Evolutionary conservation across 2,329 filamentous ascomycete species (phyloP).

Genomic region (Cladobotryum mycophilum): DNA sequence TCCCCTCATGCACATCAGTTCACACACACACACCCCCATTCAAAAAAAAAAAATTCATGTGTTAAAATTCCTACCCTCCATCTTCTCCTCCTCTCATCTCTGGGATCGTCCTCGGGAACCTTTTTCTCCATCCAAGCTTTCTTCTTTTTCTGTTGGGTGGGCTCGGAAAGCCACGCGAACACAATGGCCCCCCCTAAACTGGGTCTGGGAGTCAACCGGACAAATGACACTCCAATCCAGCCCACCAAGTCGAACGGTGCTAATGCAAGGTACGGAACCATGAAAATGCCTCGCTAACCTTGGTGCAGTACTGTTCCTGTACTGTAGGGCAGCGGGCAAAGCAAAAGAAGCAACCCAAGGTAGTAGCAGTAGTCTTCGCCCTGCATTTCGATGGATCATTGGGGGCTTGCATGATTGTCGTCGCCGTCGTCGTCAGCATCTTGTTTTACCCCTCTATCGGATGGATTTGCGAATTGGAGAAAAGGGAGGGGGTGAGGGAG

Average conservation of each 20-base stretch:
- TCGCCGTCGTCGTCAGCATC: slow-evolving; percentile 7
- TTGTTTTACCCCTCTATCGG: not conserved
- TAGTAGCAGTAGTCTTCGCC: not conserved
- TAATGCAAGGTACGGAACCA: slow-evolving; percentile 12
- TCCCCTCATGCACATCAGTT: no score
- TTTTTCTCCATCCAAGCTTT: slow-evolving; percentile 1
- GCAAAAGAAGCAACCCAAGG: not conserved
- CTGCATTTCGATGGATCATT: not conserved
- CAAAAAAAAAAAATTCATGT: not conserved
- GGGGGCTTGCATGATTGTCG: slow-evolving; percentile 3
- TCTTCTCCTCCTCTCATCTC: no score
- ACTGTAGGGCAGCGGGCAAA: not conserved
- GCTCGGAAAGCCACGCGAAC: slow-evolving; percentile 3
- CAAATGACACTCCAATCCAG: slow-evolving; percentile 7
- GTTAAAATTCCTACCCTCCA: no score
- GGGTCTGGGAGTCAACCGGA: not conserved
- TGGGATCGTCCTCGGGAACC: no score
- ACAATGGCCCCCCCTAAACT: not conserved
- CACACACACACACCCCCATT: not conserved
- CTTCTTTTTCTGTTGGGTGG: slow-evolving; percentile 7
- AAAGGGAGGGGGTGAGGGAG: no score
- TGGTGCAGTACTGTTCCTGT: not conserved
- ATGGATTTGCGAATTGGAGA: not conserved
- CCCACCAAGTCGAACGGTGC: slow-evolving; percentile 2
- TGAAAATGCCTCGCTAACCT: slow-evolving; percentile 8